A percentile compares a stretch with the other conserved stretches of the same genome.
Conservation (phyloP, 192 early-diverging fungal genomes). For the Allomyces javanicus region DNA sequence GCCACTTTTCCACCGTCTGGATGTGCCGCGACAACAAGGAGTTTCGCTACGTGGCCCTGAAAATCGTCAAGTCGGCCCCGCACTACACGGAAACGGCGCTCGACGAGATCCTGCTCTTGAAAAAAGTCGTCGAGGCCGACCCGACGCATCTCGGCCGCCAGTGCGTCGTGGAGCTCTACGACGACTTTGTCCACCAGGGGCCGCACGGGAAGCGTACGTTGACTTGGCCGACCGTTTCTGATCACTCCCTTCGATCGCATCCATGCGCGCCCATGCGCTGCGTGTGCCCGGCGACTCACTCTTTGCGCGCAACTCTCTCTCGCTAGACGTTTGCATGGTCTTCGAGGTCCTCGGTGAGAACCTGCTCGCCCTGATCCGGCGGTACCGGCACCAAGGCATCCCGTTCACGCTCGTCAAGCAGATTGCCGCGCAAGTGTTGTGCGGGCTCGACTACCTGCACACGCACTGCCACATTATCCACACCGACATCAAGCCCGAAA, state of each 20-base stretch:
- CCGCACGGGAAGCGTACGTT: conserved; percentile 55
- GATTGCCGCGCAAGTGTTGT: conserved; percentile 72
- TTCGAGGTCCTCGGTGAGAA: conserved; percentile 96
- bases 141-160: conserved; percentile 27
- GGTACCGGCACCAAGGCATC: conserved; percentile 64
- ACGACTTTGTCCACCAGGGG: conserved; percentile 76
- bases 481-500: conserved; percentile 96
- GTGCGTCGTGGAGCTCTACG: conserved; percentile 70
- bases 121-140: conserved; percentile 51
- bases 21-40: conserved; percentile 53
- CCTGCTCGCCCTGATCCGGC: conserved; percentile 67
- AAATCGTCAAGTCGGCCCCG: conserved; percentile 87
- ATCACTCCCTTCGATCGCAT: no score
- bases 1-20: conserved; percentile 98
- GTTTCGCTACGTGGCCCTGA: conserved; percentile 74
- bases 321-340: conserved; percentile 74
- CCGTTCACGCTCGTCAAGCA: conserved; percentile 72
- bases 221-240: no score
- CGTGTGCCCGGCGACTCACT: no score
- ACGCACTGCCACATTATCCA: conserved; percentile 87
- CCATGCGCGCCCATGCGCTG: no score
- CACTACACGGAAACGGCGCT: conserved; percentile 90
- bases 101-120: conserved; percentile 89
- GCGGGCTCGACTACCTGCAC: conserved; percentile 88
- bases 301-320: no score